Conservation (phyloP, 2,329 filamentous ascomycete genomes). For the Fonsecaea monophora region DNA sequence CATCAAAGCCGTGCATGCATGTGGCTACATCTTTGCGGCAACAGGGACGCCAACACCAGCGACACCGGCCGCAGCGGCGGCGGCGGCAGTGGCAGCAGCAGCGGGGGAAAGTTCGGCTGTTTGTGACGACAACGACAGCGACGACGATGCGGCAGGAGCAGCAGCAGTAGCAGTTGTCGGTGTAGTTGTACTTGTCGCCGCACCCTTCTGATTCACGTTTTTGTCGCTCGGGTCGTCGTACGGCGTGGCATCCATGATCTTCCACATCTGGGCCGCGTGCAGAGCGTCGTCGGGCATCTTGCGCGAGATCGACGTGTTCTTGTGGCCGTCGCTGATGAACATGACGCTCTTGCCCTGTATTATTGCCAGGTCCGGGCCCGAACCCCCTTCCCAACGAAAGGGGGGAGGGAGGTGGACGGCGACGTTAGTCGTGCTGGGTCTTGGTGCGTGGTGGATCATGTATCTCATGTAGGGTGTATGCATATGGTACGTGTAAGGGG, state of each 20-base stretch:
- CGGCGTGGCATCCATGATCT: slow-evolving; percentile 53
- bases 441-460: too few species aligned
- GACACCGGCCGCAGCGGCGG: too few species aligned
- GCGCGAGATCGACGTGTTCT: slow-evolving; percentile 15
- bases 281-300: slow-evolving; percentile 54
- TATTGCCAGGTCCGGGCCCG: not conserved
- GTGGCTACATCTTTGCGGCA: too few species aligned
- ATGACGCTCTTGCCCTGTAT: slow-evolving; percentile 27
- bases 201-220: too few species aligned
- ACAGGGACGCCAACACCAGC: too few species aligned
- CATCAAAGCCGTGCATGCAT: too few species aligned
- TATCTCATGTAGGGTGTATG: too few species aligned
- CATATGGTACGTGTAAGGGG: not conserved
- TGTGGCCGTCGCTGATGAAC: slow-evolving; percentile 31
- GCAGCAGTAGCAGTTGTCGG: not conserved
- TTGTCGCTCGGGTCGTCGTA: slow-evolving; percentile 42
- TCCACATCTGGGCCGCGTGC: slow-evolving; percentile 55
- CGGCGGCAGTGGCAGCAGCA: too few species aligned
- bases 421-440: too few species aligned
- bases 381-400: not conserved
- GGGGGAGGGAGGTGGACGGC: not conserved
- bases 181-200: not conserved
- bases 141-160: too few species aligned
- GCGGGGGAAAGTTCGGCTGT: too few species aligned
- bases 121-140: too few species aligned